Evolutionary conservation across 176 grass and related monocot genomes (phyloP), one percentile per base, ranked within the genome.

Genomic region (Puccinellia tenuiflora): DNA sequence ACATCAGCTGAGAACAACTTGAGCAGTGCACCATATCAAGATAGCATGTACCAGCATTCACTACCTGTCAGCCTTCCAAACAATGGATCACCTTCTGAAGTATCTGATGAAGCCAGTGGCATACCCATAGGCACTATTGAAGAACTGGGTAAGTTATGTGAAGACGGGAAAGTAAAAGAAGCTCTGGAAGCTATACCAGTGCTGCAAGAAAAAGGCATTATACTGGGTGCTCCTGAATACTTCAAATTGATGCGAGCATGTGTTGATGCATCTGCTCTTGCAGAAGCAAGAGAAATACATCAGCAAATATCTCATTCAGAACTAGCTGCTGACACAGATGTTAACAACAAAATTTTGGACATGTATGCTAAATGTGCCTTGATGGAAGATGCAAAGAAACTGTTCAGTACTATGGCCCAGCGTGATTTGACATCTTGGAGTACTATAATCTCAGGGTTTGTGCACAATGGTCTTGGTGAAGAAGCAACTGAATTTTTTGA

Each of bases 361-460:
- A 96, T 96, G 96, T 99, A 96, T 82, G 69, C 86, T 46, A 99
- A 85, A 76, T 99, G 96, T 77, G 89, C 89, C 81, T 95, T 87
- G 24, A 90, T 93, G 87, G 80, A 91, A 78, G 83, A 99, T 79
- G 89, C 91, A 33, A 91, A 83, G 54, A 85, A 94, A 51, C 54
- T 99, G 56, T 94, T 99, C 74, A 74, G 76, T 85, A 78, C 57
- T 65, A 96, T 99, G 93, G 74, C 84, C 45, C 85, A 81, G 42
- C 74, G 17, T 79, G 88, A 96, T 84, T 78, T 93, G 82, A 76
- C 87, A 42, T 96, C 89, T 51, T 99, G 93, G 96, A 92, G 91
- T 70, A 92, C 78, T 74, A 86, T 99, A 84, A 92, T 99, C 29
- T 71, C 90, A 75, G 93, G 93, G 82, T 89, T 99, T 89, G 85